phyloP scores from a whole-genome alignment of 2,329 filamentous ascomycete genomes.

The Cryoendolithus antarcticus region DNA sequence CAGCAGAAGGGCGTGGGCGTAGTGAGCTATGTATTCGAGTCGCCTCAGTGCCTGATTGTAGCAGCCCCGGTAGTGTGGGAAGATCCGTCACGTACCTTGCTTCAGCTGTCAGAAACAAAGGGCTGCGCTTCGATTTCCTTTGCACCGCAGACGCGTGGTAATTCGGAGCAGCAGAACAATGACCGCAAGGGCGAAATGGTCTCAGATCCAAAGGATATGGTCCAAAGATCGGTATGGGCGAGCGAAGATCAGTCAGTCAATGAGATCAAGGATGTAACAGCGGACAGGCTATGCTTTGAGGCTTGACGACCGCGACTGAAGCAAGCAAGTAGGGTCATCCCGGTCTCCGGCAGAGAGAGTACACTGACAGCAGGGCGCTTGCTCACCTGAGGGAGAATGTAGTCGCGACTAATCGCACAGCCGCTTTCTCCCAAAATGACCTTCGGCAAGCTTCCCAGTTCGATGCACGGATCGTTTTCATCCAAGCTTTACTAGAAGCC shows the following conservation, averaged over 20 bases:
- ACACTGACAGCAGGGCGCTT: constrained; percentile 2
- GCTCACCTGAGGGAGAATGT: too few species aligned
- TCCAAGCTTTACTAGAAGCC: constrained; percentile 5
- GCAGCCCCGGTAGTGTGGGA: too few species aligned
- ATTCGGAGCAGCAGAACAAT: constrained; percentile 1
- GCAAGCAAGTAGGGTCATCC: constrained; percentile 5
- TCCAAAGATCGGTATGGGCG: constrained; percentile 3
- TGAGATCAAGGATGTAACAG: constrained; percentile 1
- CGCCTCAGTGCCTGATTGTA: too few species aligned
- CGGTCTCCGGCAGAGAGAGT: constrained; percentile 4
- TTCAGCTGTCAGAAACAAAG: too few species aligned
- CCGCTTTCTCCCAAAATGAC: too few species aligned
- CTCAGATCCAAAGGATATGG: constrained; percentile 1
- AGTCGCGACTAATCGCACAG: too few species aligned
- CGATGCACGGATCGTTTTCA: too few species aligned
- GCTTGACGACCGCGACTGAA: constrained; percentile 2
- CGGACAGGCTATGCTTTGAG: constrained; percentile 3
- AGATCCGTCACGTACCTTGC: too few species aligned
- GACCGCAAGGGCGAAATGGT: constrained; percentile 1
- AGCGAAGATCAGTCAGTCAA: constrained; percentile 2
- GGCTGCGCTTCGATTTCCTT: not conserved
- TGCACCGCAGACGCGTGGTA: not conserved
- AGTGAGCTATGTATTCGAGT: too few species aligned
- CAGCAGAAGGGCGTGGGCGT: too few species aligned
- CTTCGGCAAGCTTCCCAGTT: too few species aligned